These are phyloP conservation scores for Chlamydomonas eustigma DNA, from an alignment of 139 green algal species.

Conservation along the genomic window DNA sequence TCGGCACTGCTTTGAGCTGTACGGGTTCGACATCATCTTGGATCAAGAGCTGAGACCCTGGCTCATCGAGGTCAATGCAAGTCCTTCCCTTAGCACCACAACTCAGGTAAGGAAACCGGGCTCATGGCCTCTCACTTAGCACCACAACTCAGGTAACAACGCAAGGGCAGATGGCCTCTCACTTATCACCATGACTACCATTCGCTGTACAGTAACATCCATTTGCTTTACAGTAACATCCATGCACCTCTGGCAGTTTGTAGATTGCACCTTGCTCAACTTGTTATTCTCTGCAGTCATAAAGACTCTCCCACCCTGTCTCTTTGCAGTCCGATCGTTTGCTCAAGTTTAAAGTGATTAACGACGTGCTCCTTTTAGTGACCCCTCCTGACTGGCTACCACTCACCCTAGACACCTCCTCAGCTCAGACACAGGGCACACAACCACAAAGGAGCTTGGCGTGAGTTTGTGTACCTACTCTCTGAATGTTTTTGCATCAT, in stretches of 20 bases:
- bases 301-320: background rate
- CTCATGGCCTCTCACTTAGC: too few relatives aligned
- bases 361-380: constrained; percentile 48
- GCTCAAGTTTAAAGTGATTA: constrained; percentile 60
- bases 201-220: too few relatives aligned
- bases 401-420: background rate
- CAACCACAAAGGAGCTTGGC: background rate
- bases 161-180: too few relatives aligned
- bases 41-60: constrained; percentile 61
- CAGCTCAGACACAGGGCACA: background rate
- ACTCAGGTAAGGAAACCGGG: background rate
- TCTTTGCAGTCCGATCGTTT: constrained; percentile 40
- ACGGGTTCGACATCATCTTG: constrained; percentile 75
- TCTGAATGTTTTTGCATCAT: background rate
- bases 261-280: too few relatives aligned
- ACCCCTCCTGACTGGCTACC: constrained; percentile 19
- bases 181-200: background rate
- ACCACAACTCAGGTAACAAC: constrained; percentile 24
- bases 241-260: too few relatives aligned
- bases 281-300: too few relatives aligned
- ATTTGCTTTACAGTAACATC: too few relatives aligned
- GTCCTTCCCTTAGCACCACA: constrained; percentile 39
- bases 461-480: background rate
- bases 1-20: constrained; percentile 75
- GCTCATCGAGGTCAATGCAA: constrained; percentile 71